phyloP scores from a whole-genome alignment of 768 basidiomycete genomes.

The Lactifluus piperatus region DNA sequence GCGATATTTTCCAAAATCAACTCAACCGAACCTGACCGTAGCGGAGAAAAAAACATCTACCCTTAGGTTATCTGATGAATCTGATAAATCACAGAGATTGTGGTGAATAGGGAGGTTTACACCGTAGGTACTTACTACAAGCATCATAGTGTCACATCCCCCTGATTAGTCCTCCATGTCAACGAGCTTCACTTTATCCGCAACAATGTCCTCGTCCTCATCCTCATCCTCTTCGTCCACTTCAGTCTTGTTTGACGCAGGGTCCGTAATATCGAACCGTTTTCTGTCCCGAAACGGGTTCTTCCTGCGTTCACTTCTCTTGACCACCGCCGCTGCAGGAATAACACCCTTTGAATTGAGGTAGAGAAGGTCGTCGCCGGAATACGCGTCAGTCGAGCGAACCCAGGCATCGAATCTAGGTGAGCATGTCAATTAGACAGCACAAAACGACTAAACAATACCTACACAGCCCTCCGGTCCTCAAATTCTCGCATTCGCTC shows the following conservation, averaged over 20 bases:
- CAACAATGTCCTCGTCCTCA: conserved; percentile 33
- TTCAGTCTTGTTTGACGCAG: conserved; percentile 20
- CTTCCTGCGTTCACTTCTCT: conserved; percentile 44
- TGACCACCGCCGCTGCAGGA: conserved; percentile 59
- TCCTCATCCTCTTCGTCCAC: conserved; percentile 33
- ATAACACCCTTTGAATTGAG: conserved; percentile 72
- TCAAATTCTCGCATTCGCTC: conserved; percentile 81
- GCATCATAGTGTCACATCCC: not conserved
- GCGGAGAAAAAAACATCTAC: not conserved
- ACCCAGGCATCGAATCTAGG: conserved; percentile 81
- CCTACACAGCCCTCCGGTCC: conserved; percentile 67
- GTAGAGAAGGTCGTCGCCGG: conserved; percentile 70
- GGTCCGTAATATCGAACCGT: conserved; percentile 53
- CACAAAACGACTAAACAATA: conserved; percentile 13
- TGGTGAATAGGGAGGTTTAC: not conserved
- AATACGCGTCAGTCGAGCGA: conserved; percentile 62
- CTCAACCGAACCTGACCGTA: not conserved
- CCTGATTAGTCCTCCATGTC: conserved; percentile 36
- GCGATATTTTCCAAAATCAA: not conserved
- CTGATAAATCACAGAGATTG: not conserved
- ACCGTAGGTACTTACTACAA: conserved; percentile 1
- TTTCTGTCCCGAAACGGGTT: conserved; percentile 63
- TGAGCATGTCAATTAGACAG: not conserved
- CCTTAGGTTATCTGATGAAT: not conserved
- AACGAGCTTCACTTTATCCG: conserved; percentile 30